Conservation (phyloP, 192 early-diverging fungal species). For the Backusella morwellensis region DNA sequence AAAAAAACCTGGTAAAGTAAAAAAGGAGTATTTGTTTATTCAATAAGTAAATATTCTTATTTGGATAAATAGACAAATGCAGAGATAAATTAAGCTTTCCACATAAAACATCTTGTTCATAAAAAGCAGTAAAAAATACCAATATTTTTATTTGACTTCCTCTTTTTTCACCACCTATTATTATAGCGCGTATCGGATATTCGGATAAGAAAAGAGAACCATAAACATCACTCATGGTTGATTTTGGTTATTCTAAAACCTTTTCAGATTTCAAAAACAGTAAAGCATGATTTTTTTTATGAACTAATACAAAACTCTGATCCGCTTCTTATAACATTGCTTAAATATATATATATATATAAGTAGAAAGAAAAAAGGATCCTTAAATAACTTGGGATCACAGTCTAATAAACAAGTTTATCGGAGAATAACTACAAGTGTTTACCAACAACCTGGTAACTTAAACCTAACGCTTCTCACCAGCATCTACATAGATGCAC, state of each 20-base stretch:
- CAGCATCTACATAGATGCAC: too few relatives aligned
- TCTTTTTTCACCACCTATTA: not conserved
- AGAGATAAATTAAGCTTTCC: not conserved
- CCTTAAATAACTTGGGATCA: not conserved
- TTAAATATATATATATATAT: not conserved
- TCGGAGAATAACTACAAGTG: not conserved
- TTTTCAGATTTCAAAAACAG: not conserved
- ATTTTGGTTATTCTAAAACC: not conserved
- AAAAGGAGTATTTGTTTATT: not conserved
- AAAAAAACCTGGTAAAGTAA: not conserved
- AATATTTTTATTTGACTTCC: not conserved
- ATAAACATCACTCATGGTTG: not conserved
- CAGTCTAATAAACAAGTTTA: not conserved
- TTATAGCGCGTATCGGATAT: not conserved
- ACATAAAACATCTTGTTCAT: not conserved
- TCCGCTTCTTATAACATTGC: not conserved
- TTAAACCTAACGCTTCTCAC: too few relatives aligned
- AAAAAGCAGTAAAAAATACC: not conserved
- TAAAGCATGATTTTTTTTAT: not conserved
- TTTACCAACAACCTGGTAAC: too few relatives aligned
- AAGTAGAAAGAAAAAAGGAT: not conserved
- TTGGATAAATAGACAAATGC: not conserved
- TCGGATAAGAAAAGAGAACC: not conserved
- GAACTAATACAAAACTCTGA: not conserved
- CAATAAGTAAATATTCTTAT: not conserved